A percentile compares a stretch with the other conserved stretches of the same genome.
Evolutionary conservation across 345 rosid genomes (phyloP).

Genomic region (Kernera saxatilis): DNA sequence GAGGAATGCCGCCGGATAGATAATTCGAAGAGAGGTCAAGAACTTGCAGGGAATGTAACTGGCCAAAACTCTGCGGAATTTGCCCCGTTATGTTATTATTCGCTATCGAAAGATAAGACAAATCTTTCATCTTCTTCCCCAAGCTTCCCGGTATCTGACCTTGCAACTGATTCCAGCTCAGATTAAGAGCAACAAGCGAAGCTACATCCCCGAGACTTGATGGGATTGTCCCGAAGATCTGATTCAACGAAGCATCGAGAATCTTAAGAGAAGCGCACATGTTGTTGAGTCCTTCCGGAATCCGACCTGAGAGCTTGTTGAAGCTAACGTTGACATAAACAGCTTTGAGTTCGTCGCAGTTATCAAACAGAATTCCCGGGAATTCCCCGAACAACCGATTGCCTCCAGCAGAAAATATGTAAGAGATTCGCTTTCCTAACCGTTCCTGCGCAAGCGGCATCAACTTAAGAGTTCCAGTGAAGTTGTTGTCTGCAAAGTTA

Average conservation of each 20-base stretch:
- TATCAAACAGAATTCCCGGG: slow-evolving; percentile 41
- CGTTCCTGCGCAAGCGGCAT: slow-evolving; percentile 55
- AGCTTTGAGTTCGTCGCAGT: slow-evolving; percentile 37
- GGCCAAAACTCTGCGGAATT: slow-evolving; percentile 41
- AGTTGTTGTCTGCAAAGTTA: slow-evolving; percentile 68
- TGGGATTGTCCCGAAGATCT: slow-evolving; percentile 42
- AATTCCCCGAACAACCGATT: slow-evolving; percentile 44
- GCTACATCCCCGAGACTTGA: slow-evolving; percentile 34
- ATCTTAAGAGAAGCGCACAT: slow-evolving; percentile 47
- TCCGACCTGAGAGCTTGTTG: slow-evolving; percentile 47
- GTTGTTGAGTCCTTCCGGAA: slow-evolving; percentile 42
- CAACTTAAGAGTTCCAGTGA: slow-evolving; percentile 53
- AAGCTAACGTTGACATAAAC: slow-evolving; percentile 43
- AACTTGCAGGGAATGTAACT: slow-evolving; percentile 27
- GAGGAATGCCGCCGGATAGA: slow-evolving; percentile 43
- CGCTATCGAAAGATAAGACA: slow-evolving; percentile 42
- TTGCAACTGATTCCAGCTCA: slow-evolving; percentile 49
- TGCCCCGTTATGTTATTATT: slow-evolving; percentile 44
- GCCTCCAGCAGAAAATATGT: slow-evolving; percentile 48
- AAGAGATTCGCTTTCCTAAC: slow-evolving; percentile 46
- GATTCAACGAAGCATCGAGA: slow-evolving; percentile 51
- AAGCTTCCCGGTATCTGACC: slow-evolving; percentile 44
- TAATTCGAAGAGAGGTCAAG: slow-evolving; percentile 38
- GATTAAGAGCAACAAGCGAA: slow-evolving; percentile 46
- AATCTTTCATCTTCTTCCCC: slow-evolving; percentile 35